Evolutionary conservation across 78 protist genomes (phyloP).

Genomic region (Dictyostelium intermedium): DNA sequence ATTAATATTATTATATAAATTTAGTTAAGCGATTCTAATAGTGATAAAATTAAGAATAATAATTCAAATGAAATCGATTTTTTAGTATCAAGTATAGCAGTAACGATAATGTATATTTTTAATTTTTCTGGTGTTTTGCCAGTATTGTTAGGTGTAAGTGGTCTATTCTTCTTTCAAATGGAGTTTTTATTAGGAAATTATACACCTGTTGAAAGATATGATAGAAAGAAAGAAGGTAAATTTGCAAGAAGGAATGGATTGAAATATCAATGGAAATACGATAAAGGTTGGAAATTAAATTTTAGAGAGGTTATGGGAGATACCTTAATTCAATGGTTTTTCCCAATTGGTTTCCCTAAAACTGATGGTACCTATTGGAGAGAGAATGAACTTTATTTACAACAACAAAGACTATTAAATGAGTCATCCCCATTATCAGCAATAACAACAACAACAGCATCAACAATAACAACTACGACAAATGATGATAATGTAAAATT

Average conservation of each 20-base stretch:
- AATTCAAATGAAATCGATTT: background rate
- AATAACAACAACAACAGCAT: background rate
- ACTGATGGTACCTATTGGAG: constrained; percentile 50
- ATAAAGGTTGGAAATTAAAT: constrained; percentile 37
- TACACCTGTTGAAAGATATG: constrained; percentile 35
- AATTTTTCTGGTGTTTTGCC: constrained; percentile 31
- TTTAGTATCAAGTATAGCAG: background rate
- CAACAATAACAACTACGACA: background rate
- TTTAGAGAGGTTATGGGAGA: constrained; percentile 72
- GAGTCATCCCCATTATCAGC: background rate
- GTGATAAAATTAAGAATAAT: background rate
- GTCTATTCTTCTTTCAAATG: constrained; percentile 38
- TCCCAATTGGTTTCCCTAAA: constrained; percentile 39
- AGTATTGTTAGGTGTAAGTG: constrained; percentile 38
- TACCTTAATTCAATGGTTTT: constrained; percentile 1
- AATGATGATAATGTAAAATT: too few relatives aligned
- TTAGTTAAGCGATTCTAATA: background rate
- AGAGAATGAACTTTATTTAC: background rate
- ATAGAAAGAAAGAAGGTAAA: constrained; percentile 20
- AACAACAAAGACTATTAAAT: constrained; percentile 7
- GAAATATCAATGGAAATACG: constrained; percentile 49
- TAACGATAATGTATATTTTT: constrained; percentile 35
- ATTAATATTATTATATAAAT: background rate
- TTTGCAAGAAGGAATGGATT: constrained; percentile 31
- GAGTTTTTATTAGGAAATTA: constrained; percentile 21